These are phyloP conservation scores for Serpula lacrymans DNA, from an alignment of 768 basidiomycete genomes.

Conservation along the genomic window DNA sequence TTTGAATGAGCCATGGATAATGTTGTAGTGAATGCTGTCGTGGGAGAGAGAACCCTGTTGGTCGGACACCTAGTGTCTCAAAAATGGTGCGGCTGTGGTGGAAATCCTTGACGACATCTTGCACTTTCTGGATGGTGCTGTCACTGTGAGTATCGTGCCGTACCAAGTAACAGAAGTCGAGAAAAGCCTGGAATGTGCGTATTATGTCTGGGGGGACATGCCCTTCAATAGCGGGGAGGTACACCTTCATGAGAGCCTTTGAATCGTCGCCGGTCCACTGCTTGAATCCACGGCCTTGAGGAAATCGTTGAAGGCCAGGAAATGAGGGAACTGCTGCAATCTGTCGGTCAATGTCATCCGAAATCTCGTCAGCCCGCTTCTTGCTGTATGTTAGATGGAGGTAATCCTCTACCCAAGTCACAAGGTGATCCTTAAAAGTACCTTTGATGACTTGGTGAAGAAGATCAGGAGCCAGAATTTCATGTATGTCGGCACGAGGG, in stretches of 20 bases:
- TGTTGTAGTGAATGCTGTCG: slow-evolving; percentile 17
- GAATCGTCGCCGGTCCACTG: slow-evolving; percentile 39
- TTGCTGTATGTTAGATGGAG: slow-evolving; percentile 15
- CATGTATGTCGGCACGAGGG: too few species aligned
- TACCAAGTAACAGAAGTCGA: slow-evolving; percentile 24
- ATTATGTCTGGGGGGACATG: slow-evolving; percentile 18
- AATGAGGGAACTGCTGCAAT: slow-evolving; percentile 13
- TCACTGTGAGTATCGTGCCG: slow-evolving; percentile 7
- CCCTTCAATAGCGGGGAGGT: slow-evolving; percentile 19
- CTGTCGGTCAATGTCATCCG: slow-evolving; percentile 34
- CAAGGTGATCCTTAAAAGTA: slow-evolving; percentile 39
- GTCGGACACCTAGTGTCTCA: slow-evolving; percentile 2
- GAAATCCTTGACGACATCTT: slow-evolving; percentile 9
- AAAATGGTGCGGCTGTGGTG: slow-evolving; percentile 13
- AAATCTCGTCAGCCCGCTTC: slow-evolving; percentile 19
- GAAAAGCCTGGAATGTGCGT: slow-evolving; percentile 15
- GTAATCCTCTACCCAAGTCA: slow-evolving; percentile 33
- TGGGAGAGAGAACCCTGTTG: slow-evolving; percentile 11
- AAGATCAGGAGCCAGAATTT: too few species aligned
- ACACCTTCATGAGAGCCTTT: slow-evolving; percentile 37
- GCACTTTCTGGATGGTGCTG: slow-evolving; percentile 4
- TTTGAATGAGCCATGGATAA: slow-evolving; percentile 10
- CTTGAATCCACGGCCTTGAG: slow-evolving; percentile 23
- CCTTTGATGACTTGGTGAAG: slow-evolving; percentile 43
- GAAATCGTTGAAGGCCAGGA: slow-evolving; percentile 18